phyloP scores from a whole-genome alignment of 768 basidiomycete species.

The Pleurotus ostreatus region DNA sequence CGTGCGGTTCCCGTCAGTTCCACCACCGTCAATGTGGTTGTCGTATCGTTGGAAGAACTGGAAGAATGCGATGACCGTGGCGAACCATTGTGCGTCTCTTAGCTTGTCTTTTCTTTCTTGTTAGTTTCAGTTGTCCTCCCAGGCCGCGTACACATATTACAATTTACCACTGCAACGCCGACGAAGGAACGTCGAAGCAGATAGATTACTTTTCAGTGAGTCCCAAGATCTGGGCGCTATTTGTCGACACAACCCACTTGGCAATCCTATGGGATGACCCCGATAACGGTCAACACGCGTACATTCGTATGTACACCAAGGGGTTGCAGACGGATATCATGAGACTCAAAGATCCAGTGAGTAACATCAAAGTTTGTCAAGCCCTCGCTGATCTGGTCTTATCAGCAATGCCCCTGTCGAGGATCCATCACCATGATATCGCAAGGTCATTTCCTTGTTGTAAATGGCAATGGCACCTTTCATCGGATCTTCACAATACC shows the following conservation, averaged over 20 bases:
- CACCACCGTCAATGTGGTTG: neutral
- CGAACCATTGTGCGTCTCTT: too few species aligned
- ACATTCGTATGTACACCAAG: neutral
- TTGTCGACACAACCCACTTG: neutral
- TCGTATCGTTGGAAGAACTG: neutral
- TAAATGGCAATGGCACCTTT: too few species aligned
- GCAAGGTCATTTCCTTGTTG: too few species aligned
- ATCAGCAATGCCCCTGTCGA: too few species aligned
- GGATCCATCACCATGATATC: too few species aligned
- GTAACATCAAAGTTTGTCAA: neutral
- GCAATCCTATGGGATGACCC: neutral
- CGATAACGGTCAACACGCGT: neutral
- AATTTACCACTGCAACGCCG: neutral
- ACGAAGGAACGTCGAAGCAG: neutral
- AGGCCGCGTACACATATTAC: neutral
- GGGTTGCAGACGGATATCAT: neutral
- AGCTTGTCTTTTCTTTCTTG: neutral
- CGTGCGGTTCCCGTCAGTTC: neutral
- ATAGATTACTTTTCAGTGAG: neutral
- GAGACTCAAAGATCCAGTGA: neutral
- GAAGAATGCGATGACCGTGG: neutral
- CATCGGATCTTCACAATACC: too few species aligned
- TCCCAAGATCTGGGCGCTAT: neutral
- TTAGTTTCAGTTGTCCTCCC: neutral
- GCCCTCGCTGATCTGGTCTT: neutral